Evolutionary conservation across 225 moss, liverwort and hornwort species (phyloP).

Genomic region (Pseudoscleropodium purum): DNA sequence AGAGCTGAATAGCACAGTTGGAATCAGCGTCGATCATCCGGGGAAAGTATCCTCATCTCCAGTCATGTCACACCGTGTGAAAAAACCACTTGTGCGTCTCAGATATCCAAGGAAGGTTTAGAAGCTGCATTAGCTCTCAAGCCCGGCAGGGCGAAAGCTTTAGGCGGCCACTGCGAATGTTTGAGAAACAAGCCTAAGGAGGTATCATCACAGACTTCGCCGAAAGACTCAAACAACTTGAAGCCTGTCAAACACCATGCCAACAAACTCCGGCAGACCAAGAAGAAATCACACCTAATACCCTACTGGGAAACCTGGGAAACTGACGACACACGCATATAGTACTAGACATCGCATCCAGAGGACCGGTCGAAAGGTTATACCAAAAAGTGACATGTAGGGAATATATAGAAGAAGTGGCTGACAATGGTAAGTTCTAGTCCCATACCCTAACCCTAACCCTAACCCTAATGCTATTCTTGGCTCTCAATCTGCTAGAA

Average conservation of each 20-base stretch:
- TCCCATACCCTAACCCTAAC: background rate
- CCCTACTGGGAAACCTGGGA: too few relatives aligned
- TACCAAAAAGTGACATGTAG: background rate
- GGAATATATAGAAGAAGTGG: background rate
- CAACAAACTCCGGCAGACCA: too few relatives aligned
- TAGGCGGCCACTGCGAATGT: conserved; percentile 58
- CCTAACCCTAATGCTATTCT: background rate
- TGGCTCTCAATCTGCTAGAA: too few relatives aligned
- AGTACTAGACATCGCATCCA: accelerated
- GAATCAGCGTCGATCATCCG: conserved; percentile 33
- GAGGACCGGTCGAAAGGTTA: accelerated
- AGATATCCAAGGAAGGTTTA: background rate
- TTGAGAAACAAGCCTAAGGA: conserved; percentile 6
- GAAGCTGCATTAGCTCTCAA: conserved; percentile 46
- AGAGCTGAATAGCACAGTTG: background rate
- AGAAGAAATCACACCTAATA: background rate
- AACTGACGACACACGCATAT: accelerated
- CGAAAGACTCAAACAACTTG: background rate
- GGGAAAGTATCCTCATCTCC: conserved; percentile 31
- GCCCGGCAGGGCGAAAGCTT: conserved; percentile 37
- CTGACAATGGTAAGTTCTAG: background rate
- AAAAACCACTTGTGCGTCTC: background rate
- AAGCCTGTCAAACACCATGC: accelerated
- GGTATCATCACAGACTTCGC: background rate
- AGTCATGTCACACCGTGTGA: background rate